These are phyloP conservation scores for Erucastrum elatum DNA, from an alignment of 345 rosid genomes.

Conservation along the genomic window DNA sequence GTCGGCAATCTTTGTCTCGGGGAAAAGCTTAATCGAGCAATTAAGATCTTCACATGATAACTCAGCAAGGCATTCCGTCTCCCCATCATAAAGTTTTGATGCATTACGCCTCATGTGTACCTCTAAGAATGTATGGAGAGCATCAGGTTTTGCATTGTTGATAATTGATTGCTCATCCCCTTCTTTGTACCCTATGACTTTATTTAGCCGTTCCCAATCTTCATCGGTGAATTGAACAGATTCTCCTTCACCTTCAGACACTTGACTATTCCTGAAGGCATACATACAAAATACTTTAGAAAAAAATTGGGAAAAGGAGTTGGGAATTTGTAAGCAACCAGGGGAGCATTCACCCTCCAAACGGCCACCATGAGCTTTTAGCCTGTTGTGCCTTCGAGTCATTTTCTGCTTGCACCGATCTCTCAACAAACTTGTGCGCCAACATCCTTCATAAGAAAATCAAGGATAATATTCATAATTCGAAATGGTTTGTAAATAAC, in stretches of 20 bases:
- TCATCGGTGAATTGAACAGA: constrained; percentile 73
- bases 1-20: constrained; percentile 84
- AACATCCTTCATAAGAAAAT: constrained; percentile 64
- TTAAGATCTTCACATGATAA: constrained; percentile 81
- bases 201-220: constrained; percentile 90
- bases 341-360: constrained; percentile 67
- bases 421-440: constrained; percentile 92
- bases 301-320: constrained; percentile 4
- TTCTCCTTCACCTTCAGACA: constrained; percentile 67
- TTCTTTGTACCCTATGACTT: constrained; percentile 88
- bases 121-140: constrained; percentile 73
- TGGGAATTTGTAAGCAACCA: constrained; percentile 21
- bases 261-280: constrained; percentile 60
- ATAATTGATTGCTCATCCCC: constrained; percentile 55
- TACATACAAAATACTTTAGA: constrained; percentile 30
- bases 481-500: constrained; percentile 1
- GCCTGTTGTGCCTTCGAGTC: constrained; percentile 58
- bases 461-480: constrained; percentile 19
- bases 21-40: constrained; percentile 82
- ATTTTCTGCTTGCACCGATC: constrained; percentile 59
- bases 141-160: constrained; percentile 58
- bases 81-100: constrained; percentile 77
- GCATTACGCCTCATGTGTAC: constrained; percentile 93
- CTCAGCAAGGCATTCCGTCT: constrained; percentile 70
- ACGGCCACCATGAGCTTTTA: constrained; percentile 91